Evolutionary conservation across 768 basidiomycete species (phyloP).

Genomic region (Chiua virens): DNA sequence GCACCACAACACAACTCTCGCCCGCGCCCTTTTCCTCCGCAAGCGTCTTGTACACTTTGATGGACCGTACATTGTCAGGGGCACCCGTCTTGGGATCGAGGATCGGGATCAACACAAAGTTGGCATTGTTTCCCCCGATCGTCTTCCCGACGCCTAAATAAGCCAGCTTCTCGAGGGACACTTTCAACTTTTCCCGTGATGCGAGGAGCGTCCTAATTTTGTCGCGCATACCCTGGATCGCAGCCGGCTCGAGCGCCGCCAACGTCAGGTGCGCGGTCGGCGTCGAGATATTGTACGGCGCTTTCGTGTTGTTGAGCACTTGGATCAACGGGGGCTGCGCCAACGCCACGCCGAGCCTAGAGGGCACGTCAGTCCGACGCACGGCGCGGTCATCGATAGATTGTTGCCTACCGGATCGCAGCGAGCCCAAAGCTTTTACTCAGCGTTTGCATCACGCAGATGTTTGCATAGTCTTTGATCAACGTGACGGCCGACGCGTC

Average conservation of each 20-base stretch:
- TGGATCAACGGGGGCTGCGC: conserved; percentile 90
- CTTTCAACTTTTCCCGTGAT: conserved; percentile 58
- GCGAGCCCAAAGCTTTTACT: conserved; percentile 97
- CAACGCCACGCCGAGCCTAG: conserved; percentile 84
- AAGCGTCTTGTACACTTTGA: conserved; percentile 70
- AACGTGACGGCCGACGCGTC: conserved; percentile 66
- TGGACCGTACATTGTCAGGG: conserved; percentile 62
- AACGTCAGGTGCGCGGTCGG: conserved; percentile 84
- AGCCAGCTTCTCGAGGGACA: conserved; percentile 45
- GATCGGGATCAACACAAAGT: conserved; percentile 85
- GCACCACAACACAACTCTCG: conserved; percentile 81
- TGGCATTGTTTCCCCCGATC: conserved; percentile 85
- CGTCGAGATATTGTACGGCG: conserved; percentile 94
- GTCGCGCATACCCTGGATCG: conserved; percentile 60
- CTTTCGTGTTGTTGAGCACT: conserved; percentile 91
- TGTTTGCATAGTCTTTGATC: conserved; percentile 78
- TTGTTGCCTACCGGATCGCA: conserved; percentile 73
- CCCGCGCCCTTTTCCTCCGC: conserved; percentile 86
- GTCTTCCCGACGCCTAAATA: conserved; percentile 59
- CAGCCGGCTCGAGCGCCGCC: conserved; percentile 68
- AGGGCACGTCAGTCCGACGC: neutral
- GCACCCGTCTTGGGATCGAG: conserved; percentile 40
- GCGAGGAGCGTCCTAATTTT: conserved; percentile 60
- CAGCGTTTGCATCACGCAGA: conserved; percentile 94
- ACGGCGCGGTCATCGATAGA: neutral